A percentile compares a stretch with the other conserved stretches of the same genome.
These are phyloP conservation scores for Arachnomyces sp. DNA, from an alignment of 2,329 filamentous ascomycete genomes.

Conservation along the genomic window DNA sequence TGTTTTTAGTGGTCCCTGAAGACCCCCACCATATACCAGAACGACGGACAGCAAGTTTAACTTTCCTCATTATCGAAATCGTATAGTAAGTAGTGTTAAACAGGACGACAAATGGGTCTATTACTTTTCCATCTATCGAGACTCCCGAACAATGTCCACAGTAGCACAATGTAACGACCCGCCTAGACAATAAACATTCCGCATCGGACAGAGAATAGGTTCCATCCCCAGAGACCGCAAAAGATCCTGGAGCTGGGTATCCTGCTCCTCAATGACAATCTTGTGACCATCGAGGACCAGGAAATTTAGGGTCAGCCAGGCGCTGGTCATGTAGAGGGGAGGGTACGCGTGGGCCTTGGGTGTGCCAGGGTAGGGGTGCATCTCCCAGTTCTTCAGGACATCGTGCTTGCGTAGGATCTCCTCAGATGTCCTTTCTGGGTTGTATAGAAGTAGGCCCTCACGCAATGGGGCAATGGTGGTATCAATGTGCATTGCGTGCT, in stretches of 20 bases:
- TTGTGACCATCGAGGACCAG: constrained; percentile 19
- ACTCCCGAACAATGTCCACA: constrained; percentile 12
- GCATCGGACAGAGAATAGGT: constrained; percentile 20
- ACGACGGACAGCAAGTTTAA: no score
- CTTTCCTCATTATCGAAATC: no score
- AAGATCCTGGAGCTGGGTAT: constrained; percentile 12
- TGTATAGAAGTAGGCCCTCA: constrained; percentile 20
- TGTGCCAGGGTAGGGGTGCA: constrained; percentile 17
- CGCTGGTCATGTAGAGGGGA: constrained; percentile 20
- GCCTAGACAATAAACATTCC: constrained; percentile 26
- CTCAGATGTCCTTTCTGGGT: constrained; percentile 19
- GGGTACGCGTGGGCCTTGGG: constrained; percentile 13
- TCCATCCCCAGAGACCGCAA: constrained; percentile 13
- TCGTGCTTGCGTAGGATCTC: constrained; percentile 15
- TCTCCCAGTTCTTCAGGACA: constrained; percentile 21
- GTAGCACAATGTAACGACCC: constrained; percentile 27
- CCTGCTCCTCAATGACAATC: constrained; percentile 21
- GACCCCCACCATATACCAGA: no score
- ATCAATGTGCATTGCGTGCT: constrained; percentile 27
- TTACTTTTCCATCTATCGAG: no score
- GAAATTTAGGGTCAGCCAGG: constrained; percentile 22
- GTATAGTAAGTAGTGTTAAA: no score
- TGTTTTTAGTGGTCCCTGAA: no score
- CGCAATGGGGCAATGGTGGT: constrained; percentile 23
- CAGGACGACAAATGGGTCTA: no score